Base-by-base conservation (phyloP, 208 protist genomes). In the Phytomonas sp. region DNA sequence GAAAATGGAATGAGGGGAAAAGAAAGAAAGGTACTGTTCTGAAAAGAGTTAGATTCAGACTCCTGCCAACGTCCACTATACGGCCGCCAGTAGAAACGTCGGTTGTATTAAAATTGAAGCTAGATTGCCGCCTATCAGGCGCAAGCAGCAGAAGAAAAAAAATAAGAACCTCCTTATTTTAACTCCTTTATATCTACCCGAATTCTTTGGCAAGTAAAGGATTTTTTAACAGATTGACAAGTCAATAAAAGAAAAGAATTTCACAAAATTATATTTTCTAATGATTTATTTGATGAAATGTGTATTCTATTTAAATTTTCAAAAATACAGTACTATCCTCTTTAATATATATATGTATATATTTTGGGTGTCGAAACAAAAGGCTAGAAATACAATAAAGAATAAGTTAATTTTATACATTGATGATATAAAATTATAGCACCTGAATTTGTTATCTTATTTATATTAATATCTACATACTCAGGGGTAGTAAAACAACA, bases 401-500 rank as follows among this genome's bases (percentile, higher is more conserved):
- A 56, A 56, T 56, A 4, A 26, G 2, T 26, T 19, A 23, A 26
- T 56, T 26, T 6, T 8, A 56, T 56, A 26, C 45, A 56, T 6
- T 56, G 16, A 6, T 11, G 7, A 49, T 26, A 56, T 5, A 56
- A 56, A 26, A 56, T 26, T 26, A 56, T 26, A 56, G 16, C 19
- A 6, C 4, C 10, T 56, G 45, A 26, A 7, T 1, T 56, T 56
- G 2, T 19, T 26, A 56, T 56, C 26, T 56, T 19, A 56, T 56
- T 56, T 56, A 23, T 0, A 56, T 26, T 56, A 23, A 56, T 5
- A 1, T 26, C 19, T 7, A 61, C 42, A 70, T 59, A 16, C 14
- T 33, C 6, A 29, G 34, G 16, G 30, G 19, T 14, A 42, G 11
- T 49, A 40, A 73, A 31, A 45, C 63, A 63, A 67, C 62, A 69